phyloP scores from a whole-genome alignment of 768 basidiomycete species.

The Dendrothele bispora region DNA sequence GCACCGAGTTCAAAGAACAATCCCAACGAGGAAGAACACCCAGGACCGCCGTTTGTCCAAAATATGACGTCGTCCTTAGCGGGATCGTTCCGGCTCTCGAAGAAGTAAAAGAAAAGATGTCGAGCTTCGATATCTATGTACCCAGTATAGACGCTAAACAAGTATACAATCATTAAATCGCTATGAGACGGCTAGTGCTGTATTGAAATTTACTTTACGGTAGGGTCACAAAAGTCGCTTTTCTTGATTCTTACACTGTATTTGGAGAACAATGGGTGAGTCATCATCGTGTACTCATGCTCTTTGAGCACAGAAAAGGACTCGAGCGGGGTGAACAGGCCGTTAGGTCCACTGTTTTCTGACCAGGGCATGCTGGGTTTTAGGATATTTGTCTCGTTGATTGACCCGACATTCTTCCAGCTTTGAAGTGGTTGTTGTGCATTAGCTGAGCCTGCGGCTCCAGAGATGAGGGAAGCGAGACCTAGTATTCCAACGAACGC shows the following conservation, averaged over 20 bases:
- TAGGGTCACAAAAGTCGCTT: constrained; percentile 61
- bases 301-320: constrained; percentile 6
- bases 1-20: constrained; percentile 53
- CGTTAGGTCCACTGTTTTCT: not conserved
- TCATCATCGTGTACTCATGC: constrained; percentile 35
- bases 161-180: not conserved
- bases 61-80: constrained; percentile 62
- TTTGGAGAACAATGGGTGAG: constrained; percentile 51
- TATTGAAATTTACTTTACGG: constrained; percentile 54
- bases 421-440: not conserved
- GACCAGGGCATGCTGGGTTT: not conserved
- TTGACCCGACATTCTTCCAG: not conserved
- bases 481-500: not conserved
- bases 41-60: constrained; percentile 50
- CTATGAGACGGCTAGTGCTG: constrained; percentile 1
- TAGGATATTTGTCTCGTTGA: not conserved
- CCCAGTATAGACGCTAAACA: constrained; percentile 55
- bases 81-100: constrained; percentile 66
- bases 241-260: constrained; percentile 62
- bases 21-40: constrained; percentile 32
- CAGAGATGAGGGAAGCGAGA: not conserved
- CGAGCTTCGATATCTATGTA: constrained; percentile 66
- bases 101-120: constrained; percentile 77
- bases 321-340: constrained; percentile 9
- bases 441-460: not conserved